Evolutionary conservation across 441 rosid genomes (phyloP).

Genomic region (Adansonia madagascariensis): DNA sequence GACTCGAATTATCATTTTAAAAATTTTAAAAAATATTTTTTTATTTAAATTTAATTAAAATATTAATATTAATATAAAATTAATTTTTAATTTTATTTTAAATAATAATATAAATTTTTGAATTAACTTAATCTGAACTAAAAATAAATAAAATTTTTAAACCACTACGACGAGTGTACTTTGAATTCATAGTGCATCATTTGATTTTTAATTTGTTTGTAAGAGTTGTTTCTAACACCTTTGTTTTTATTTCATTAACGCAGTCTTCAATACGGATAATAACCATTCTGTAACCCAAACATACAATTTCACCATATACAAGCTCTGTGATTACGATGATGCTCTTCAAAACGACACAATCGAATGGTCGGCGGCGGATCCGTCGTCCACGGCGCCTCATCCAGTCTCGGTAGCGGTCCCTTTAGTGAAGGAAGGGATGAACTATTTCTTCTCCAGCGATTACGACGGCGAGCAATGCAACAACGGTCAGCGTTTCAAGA

Average conservation of each 20-base stretch:
- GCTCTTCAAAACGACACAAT: constrained; percentile 52
- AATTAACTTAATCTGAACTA: too few species aligned
- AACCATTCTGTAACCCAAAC: constrained; percentile 92
- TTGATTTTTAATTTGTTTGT: background rate
- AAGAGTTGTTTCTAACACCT: background rate
- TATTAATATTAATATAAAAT: too few species aligned
- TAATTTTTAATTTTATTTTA: too few species aligned
- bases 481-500: constrained; percentile 65
- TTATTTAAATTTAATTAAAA: too few species aligned
- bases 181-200: background rate
- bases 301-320: constrained; percentile 72
- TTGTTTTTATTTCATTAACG: constrained; percentile 17
- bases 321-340: constrained; percentile 71
- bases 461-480: constrained; percentile 91
- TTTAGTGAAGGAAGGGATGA: constrained; percentile 66
- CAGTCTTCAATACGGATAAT: constrained; percentile 85
- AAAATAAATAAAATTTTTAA: too few species aligned
- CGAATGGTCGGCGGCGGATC: constrained; percentile 71
- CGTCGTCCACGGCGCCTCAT: constrained; percentile 67
- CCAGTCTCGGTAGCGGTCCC: constrained; percentile 69
- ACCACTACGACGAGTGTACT: too few species aligned
- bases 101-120: too few species aligned
- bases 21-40: too few species aligned
- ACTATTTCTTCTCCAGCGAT: constrained; percentile 80
- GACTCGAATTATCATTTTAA: too few species aligned